Base-by-base conservation (phyloP, 345 rosid species). In the Populus nigra region DNA sequence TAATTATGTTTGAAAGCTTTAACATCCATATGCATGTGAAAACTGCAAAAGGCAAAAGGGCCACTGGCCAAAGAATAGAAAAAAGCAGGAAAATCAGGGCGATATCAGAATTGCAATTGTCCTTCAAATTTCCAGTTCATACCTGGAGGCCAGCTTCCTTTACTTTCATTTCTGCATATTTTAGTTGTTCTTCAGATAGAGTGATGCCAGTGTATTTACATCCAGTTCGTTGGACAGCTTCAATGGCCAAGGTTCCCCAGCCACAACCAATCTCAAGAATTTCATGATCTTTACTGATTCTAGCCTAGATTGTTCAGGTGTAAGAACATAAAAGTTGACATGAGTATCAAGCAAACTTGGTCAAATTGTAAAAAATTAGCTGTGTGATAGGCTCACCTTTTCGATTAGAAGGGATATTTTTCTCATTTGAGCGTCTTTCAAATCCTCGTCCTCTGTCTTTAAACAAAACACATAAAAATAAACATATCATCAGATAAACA, bases 121-220 rank as follows among this genome's bases (percentile, higher is more conserved):
- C 59, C 59, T 53, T 53, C 22, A 53, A 18, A 53, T 53, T 20
- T 53, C 59, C 22, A 53, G 9, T 53, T 53, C 38, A 66, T 84
- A 90, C 97, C 98, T 91, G 81, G 72, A 95, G 97, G 74, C 97
- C 94, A 81, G 96, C 98, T 84, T 90, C 94, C 81, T 89, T 90
- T 20, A 89, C 97, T 84, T 87, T 91, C 61, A 12, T 81, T 79
- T 93, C 91, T 17, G 93, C 97, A 78, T 79, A 91, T 67, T 85
- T 90, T 47, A 93, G 88, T 38, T 93, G 98, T 83, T 93, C 93
- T 65, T 85, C 82, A 5, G 98, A 95, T 10, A 95, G 76, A 11
- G 98, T 92, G 72, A 95, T 90, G 71, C 98, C 98, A 0, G 98
- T 93, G 80, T 95, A 93, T 80, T 75, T 89, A 86, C 99, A 95